Percentiles rank a stretch among this genome's conserved stretches.
phyloP scores from a whole-genome alignment of 805 yeast species.

The Komagataella kurtzmanii region DNA sequence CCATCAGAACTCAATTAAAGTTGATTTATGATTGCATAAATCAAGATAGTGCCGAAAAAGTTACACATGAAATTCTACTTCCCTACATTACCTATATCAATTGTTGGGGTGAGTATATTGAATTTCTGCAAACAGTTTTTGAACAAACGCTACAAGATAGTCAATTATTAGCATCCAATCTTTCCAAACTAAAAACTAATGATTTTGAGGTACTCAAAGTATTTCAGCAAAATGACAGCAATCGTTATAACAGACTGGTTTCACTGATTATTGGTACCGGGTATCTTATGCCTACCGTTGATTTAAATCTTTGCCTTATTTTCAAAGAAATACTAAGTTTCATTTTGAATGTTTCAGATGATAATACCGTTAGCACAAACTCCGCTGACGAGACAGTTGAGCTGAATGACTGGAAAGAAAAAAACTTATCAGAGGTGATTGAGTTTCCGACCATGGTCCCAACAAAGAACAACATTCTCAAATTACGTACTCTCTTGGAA shows the following conservation, averaged over 20 bases:
- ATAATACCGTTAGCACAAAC: not conserved
- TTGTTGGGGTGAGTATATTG: not conserved
- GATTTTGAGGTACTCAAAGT: not conserved
- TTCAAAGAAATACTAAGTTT: not conserved
- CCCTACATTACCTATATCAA: not conserved
- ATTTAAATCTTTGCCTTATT: not conserved
- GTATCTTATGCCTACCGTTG: not conserved
- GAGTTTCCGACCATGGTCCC: not conserved
- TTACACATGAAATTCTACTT: not conserved
- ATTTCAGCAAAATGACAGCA: not conserved
- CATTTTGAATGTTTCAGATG: not conserved
- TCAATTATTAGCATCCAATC: not conserved
- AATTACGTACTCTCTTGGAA: not conserved
- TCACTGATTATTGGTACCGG: not conserved
- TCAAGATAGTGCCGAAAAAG: not conserved
- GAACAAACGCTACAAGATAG: not conserved
- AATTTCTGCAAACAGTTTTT: not conserved
- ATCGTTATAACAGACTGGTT: not conserved
- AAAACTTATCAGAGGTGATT: not conserved
- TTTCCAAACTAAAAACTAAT: not conserved
- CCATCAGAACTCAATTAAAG: slow-evolving; percentile 9
- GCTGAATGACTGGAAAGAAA: not conserved
- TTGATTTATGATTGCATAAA: slow-evolving; percentile 7
- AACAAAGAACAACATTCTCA: not conserved
- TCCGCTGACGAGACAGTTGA: not conserved